Base-by-base conservation (phyloP, 73 alveolate genomes). In the Blepharisma stoltei region DNA sequence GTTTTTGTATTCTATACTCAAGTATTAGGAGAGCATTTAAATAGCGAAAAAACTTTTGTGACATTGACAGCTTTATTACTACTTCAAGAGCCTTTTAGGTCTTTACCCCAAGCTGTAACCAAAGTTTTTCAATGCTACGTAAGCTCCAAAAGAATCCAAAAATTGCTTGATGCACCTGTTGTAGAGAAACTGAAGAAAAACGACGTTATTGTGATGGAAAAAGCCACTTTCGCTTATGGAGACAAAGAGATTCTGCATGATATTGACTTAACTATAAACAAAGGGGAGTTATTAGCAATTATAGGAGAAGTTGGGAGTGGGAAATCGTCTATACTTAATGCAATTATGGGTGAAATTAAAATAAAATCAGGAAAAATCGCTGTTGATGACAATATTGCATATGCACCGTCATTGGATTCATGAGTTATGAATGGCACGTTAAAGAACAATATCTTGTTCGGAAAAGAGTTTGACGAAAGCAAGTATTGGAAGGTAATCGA, bases 241-340 rank as follows among this genome's bases (percentile, higher is more conserved):
- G 50, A 81, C 23, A 75, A 60, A 25, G 46, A 79, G 76, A 84
- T 83, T 80, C 46, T 52, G 80, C 81, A 88, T 80, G 91, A 76
- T 75, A 80, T 92, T 6, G 87, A 90, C 79, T 80, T 96, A 0
- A 71, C 78, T 6, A 90, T 96, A 11, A 78, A 90, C 67, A 84
- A 86, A 65, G 97, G 97, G 38, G 97, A 94, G 80, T 87, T 89
- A 67, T 83, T 90, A 23, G 92, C 90, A 52, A 86, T 96, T 37
- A 82, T 96, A 11, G 99, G 99, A 71, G 94, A 81, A 77, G 95
- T 93, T 6, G 99, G 99, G 25, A 76, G 86, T 27, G 96, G 96
- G 32, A 92, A 92, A 76, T 78, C 97, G 47, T 70, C 94, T 23
- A 75, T 92, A 32, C 83, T 92, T 8, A 55, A 83, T 65, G 87